Evolutionary conservation across 2,329 filamentous ascomycete species (phyloP), one percentile per base, ranked within the genome.

Genomic region (Colletotrichum nymphaeae): DNA sequence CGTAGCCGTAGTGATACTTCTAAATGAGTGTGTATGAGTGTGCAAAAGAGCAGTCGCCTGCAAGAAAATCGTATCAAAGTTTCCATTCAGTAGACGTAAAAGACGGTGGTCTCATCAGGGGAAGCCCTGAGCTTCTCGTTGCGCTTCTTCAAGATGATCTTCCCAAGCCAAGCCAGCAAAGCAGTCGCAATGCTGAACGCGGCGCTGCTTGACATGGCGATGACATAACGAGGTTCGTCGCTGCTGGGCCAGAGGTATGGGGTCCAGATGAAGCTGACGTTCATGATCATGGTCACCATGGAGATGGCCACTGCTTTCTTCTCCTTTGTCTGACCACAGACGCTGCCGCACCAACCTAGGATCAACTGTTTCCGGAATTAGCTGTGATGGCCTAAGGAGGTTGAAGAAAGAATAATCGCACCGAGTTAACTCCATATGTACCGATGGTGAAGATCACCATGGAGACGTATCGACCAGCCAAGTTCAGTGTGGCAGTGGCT

Each of bases 291-390:
- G 8, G 76, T 79, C 1, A 79, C 76, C 22, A 83, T 80, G 11
- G 78, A 78, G 3, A 83, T 75, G 8, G 80, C 78, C 9, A 78
- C 80, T 5, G 84, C 84, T 72, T 84, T 84, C 77, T 85, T 85
- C 76, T 86, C 84, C 35, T 83, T 84, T 0, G 83, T 85, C 76
- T 85, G 84, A 5, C 81, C 83, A 16, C 78, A 79, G 5, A 79
- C 79, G 5, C 81, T 81, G 76, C 83, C 84, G 56, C 83, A 83
- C 69, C 84, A 81, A 24, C 83, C 78, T 5, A 80, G 79, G 8
- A 49, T 49, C 42, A 49, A 49, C 42, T 49, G 5, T 49, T 49
- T 11, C 19, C 19, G 42, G 42, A 49, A 19, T 49, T n/a, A 49
- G 42, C 42, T 49, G 9, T 19, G 8, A 24, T 53, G 2, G 8